Percentiles rank a stretch among this genome's conserved stretches.
These are phyloP conservation scores for Venturia carpophila DNA, from an alignment of 2,329 filamentous ascomycete genomes.

Conservation along the genomic window DNA sequence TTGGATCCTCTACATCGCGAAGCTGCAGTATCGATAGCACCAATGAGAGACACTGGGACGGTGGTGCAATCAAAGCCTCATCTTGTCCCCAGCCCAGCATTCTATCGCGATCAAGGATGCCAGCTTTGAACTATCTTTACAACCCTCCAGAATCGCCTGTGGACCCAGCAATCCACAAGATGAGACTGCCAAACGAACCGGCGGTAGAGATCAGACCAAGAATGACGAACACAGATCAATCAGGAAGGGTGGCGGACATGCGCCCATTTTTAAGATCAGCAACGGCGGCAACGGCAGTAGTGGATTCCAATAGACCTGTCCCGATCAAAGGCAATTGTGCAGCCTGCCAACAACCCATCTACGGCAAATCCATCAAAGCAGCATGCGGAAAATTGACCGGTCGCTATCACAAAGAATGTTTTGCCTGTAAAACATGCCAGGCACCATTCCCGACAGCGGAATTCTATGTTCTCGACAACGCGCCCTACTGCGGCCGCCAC, in stretches of 20 bases:
- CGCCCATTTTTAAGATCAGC: neutral
- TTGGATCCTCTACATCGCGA: conserved; percentile 27
- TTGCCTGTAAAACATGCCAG: conserved; percentile 78
- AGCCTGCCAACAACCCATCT: conserved; percentile 69
- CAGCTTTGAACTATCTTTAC: neutral
- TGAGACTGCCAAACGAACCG: conserved; percentile 12
- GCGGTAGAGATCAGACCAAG: neutral
- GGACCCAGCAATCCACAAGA: conserved; percentile 32
- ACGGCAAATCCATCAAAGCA: conserved; percentile 87
- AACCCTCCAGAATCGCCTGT: conserved; percentile 28
- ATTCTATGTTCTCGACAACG: conserved; percentile 84
- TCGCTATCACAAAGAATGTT: conserved; percentile 86
- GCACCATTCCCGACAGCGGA: conserved; percentile 77
- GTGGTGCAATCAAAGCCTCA: neutral
- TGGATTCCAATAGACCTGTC: conserved; percentile 4
- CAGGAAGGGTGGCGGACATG: neutral
- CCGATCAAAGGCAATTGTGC: conserved; percentile 49
- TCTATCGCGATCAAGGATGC: conserved; percentile 5
- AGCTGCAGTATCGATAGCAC: conserved; percentile 21
- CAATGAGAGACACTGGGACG: conserved; percentile 7
- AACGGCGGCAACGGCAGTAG: conserved; percentile 5
- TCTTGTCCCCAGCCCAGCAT: neutral
- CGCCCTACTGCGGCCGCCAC: conserved; percentile 83
- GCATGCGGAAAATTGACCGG: conserved; percentile 87
- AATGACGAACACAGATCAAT: neutral